Evolutionary conservation across 495 filamentous ascomycete species (phyloP), one percentile per base, ranked within the genome.

Genomic region (Xylaria venustula): DNA sequence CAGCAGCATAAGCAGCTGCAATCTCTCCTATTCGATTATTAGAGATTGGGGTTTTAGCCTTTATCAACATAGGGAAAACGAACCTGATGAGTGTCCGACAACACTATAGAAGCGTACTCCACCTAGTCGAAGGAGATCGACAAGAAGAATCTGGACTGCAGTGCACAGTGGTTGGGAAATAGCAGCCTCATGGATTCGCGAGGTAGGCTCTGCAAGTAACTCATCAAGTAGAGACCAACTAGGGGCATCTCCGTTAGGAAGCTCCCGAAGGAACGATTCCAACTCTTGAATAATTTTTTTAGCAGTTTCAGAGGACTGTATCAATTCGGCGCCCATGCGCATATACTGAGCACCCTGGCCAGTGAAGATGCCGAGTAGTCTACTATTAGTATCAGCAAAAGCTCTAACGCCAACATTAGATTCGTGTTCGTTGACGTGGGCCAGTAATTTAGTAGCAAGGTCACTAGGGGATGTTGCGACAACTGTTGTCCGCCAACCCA

Each of bases 301-400:
- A 64, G 58, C 17, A 17, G 34, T 9, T 80, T 60, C 17, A 85
- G 59, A 30, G 73, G 73, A 7, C n/a, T 53, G 20, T 15, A 53
- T 26, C 12, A 53, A 17, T 37, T 53, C 50, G 17, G 69, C 71
- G 12, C 79, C 83, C 85, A 89, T 88, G 5, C 68, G 69, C 11
- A 81, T 71, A 81, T 85, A 90, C 61, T 90, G 88, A 0, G 87
- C 85, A 14, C 88, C 88, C 63, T 90, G 88, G 7, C 88, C 88
- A 19, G 85, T 89, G 59, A 85, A 85, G 22, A 85, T 60, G 17
- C 79, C 81, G 17, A 83, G 70, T 11, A 82, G 72, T 53, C 68
- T 50, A 28, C 28, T 32, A 2, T 17, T 36, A 2, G 25, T 32
- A 1, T 46, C 32, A 37, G 30, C 17, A 37, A 40, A 20, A 37